Conservation (phyloP, 2,329 filamentous ascomycete genomes). For the Aspergillus sclerotialis region DNA sequence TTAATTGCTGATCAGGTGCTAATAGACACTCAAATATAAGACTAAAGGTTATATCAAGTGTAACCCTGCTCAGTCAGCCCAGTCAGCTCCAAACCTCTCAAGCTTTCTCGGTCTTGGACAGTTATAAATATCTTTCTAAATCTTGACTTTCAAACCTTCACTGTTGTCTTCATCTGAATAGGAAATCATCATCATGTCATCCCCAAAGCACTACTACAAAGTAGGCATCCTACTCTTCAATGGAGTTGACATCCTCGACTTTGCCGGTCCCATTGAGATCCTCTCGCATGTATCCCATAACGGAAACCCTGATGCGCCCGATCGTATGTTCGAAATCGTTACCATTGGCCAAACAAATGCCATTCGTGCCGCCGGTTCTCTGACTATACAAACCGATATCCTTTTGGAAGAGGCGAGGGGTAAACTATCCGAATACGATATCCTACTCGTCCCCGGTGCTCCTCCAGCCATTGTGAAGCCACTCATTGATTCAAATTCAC, state of each 20-base stretch:
- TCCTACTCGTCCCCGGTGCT: constrained; percentile 34
- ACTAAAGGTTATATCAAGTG: too few species aligned
- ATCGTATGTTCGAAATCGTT: constrained; percentile 24
- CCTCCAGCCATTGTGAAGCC: constrained; percentile 17
- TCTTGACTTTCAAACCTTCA: too few species aligned
- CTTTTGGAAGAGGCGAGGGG: constrained; percentile 21
- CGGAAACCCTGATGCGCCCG: constrained; percentile 17
- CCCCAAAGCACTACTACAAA: too few species aligned
- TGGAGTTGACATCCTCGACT: constrained; percentile 36
- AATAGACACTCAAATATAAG: too few species aligned
- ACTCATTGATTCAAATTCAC: constrained; percentile 13
- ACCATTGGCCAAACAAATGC: constrained; percentile 25
- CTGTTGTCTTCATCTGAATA: too few species aligned
- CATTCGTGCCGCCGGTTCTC: constrained; percentile 14
- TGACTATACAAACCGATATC: constrained; percentile 25
- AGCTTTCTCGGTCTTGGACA: too few species aligned
- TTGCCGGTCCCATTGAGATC: constrained; percentile 33
- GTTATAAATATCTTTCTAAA: too few species aligned
- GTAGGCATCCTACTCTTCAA: constrained; percentile 34
- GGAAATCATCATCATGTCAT: too few species aligned
- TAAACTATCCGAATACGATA: constrained; percentile 26
- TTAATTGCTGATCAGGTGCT: too few species aligned
- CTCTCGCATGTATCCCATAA: constrained; percentile 23
- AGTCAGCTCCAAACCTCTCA: too few species aligned
- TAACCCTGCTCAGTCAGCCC: too few species aligned